These are phyloP conservation scores for Phytopythium mirpurense DNA, from an alignment of 352 stramenopile species.

Conservation along the genomic window DNA sequence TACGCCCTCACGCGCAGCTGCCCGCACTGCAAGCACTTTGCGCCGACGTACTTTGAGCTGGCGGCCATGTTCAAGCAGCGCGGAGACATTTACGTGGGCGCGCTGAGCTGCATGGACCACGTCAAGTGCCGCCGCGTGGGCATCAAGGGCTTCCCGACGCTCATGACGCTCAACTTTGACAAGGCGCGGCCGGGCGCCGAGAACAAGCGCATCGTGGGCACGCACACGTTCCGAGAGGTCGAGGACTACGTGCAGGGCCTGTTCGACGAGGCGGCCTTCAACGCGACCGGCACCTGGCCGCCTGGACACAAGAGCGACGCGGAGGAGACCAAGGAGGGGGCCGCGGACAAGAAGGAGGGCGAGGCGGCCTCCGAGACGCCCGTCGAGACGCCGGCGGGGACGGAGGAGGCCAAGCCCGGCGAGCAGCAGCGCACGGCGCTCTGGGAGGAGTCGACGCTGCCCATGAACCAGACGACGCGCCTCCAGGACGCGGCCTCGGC, in stretches of 20 bases:
- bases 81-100: slow-evolving; percentile 62
- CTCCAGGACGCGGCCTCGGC: slow-evolving; percentile 70
- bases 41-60: slow-evolving; percentile 50
- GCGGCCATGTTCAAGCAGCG: slow-evolving; percentile 73
- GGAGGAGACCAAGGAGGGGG: too few species aligned
- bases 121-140: slow-evolving; percentile 73
- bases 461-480: slow-evolving; percentile 72
- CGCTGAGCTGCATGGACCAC: slow-evolving; percentile 84
- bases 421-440: slow-evolving; percentile 38
- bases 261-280: slow-evolving; percentile 56
- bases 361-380: slow-evolving; percentile 1
- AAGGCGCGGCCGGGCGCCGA: slow-evolving; percentile 52
- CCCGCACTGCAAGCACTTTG: slow-evolving; percentile 79
- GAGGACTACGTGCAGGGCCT: slow-evolving; percentile 64
- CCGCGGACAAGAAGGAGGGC: slow-evolving; percentile 11
- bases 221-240: slow-evolving; percentile 74
- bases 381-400: slow-evolving; percentile 1
- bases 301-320: slow-evolving; percentile 17
- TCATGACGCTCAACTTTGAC: slow-evolving; percentile 80
- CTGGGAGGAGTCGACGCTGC: slow-evolving; percentile 73
- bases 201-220: slow-evolving; percentile 73
- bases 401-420: slow-evolving; percentile 15
- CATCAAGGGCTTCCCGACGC: slow-evolving; percentile 79
- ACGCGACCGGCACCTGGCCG: slow-evolving; percentile 59
- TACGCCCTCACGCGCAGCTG: slow-evolving; percentile 42